A percentile compares a stretch with the other conserved stretches of the same genome.
These are phyloP conservation scores for Epicoccum sorghinum DNA, from an alignment of 2,329 filamentous ascomycete species.

Conservation along the genomic window DNA sequence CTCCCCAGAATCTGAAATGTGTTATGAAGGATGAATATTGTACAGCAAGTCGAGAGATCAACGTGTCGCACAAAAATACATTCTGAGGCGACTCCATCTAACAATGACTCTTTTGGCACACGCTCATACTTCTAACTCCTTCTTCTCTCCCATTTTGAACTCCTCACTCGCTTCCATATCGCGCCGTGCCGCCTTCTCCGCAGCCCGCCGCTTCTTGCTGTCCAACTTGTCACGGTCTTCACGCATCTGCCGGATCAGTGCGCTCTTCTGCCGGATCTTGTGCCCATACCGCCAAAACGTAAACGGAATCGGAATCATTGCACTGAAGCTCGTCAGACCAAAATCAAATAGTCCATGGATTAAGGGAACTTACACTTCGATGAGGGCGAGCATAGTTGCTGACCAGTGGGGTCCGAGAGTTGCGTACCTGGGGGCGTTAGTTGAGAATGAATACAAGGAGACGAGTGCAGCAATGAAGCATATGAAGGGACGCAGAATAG, in stretches of 20 bases:
- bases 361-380: slow-evolving; percentile 61
- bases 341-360: slow-evolving; percentile 36
- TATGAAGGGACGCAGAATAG: neutral
- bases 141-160: slow-evolving; percentile 16
- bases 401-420: slow-evolving; percentile 77
- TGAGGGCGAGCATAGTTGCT: slow-evolving; percentile 73
- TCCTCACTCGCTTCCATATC: slow-evolving; percentile 18
- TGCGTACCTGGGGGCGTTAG: slow-evolving; percentile 56
- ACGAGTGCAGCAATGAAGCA: too few relatives aligned
- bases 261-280: slow-evolving; percentile 62
- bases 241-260: slow-evolving; percentile 58
- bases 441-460: neutral
- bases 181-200: slow-evolving; percentile 51
- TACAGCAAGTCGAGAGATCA: too few relatives aligned
- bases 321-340: too few relatives aligned
- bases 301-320: slow-evolving; percentile 76
- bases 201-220: slow-evolving; percentile 46
- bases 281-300: slow-evolving; percentile 72
- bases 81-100: too few relatives aligned
- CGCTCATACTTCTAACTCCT: slow-evolving; percentile 14
- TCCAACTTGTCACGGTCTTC: slow-evolving; percentile 52
- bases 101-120: too few relatives aligned
- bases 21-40: too few relatives aligned
- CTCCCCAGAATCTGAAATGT: too few relatives aligned
- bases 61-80: too few relatives aligned